Evolutionary conservation across 108 stramenopile genomes (phyloP).

Genomic region (Thalassiosira profunda): DNA sequence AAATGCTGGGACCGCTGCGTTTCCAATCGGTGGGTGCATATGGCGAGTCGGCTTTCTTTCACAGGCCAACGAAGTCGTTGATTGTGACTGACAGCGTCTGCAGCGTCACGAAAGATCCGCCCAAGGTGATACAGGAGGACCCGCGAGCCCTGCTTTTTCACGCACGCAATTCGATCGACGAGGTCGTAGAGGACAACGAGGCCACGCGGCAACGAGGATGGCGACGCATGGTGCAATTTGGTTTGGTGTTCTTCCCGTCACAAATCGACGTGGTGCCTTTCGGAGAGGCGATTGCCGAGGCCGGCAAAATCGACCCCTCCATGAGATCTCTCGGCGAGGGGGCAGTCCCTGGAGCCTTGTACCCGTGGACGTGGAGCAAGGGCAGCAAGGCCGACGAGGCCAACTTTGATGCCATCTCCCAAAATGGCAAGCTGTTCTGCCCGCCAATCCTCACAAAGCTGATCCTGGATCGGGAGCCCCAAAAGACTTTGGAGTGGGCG

Average conservation of each 20-base stretch:
- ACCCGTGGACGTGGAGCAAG: constrained; percentile 91
- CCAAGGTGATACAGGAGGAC: constrained; percentile 84
- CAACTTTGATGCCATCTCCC: constrained; percentile 82
- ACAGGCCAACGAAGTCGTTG: constrained; percentile 84
- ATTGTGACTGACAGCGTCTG: constrained; percentile 92
- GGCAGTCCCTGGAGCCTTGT: constrained; percentile 82
- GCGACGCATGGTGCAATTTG: constrained; percentile 90
- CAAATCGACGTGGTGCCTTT: constrained; percentile 78
- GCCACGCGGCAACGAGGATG: constrained; percentile 88
- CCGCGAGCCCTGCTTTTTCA: constrained; percentile 92
- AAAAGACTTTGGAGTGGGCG: constrained; percentile 88
- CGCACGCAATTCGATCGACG: constrained; percentile 85
- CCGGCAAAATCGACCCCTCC: constrained; percentile 64
- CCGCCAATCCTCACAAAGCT: constrained; percentile 95
- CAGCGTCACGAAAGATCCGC: constrained; percentile 88
- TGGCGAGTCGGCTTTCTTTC: constrained; percentile 94
- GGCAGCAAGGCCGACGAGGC: constrained; percentile 67
- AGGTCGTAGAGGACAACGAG: constrained; percentile 80
- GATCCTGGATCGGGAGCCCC: constrained; percentile 89
- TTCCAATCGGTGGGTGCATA: constrained; percentile 92
- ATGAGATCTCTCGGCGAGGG: constrained; percentile 87
- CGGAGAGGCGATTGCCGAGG: constrained; percentile 77
- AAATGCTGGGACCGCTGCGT: constrained; percentile 81
- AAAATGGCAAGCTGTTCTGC: constrained; percentile 84
- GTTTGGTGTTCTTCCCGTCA: constrained; percentile 91